These are phyloP conservation scores for Daldinia childiae DNA, from an alignment of 495 filamentous ascomycete genomes.

Conservation along the genomic window DNA sequence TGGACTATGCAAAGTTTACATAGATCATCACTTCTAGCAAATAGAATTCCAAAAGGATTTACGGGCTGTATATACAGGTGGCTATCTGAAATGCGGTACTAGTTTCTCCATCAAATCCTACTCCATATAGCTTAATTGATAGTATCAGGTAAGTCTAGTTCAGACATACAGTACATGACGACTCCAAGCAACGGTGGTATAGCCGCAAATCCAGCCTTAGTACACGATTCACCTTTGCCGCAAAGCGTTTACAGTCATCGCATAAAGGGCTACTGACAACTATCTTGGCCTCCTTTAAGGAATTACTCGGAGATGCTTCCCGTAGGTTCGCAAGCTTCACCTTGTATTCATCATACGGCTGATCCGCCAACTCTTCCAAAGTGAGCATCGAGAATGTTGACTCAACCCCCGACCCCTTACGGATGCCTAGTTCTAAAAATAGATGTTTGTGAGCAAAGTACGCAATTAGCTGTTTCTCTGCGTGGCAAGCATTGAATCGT, in stretches of 20 bases:
- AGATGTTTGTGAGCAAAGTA: background rate
- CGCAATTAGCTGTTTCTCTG: background rate
- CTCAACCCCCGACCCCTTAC: background rate
- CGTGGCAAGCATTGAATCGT: background rate
- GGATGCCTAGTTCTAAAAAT: background rate
- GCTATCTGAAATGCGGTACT: too few relatives aligned
- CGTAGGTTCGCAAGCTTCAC: background rate
- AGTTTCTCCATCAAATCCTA: too few relatives aligned
- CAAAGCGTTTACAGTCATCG: background rate
- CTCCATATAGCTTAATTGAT: too few relatives aligned
- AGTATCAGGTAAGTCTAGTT: too few relatives aligned
- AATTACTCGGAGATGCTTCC: background rate
- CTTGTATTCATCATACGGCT: too few relatives aligned
- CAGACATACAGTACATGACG: background rate
- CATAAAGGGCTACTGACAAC: background rate
- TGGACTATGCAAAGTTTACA: too few relatives aligned
- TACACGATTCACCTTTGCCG: background rate
- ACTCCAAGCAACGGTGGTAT: background rate
- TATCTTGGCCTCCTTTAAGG: background rate
- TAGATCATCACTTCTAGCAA: too few relatives aligned
- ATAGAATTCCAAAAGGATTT: too few relatives aligned
- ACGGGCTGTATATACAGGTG: too few relatives aligned
- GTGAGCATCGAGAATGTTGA: background rate
- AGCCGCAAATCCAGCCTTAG: background rate
- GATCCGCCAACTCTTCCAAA: too few relatives aligned